These are phyloP conservation scores for Acrodontium crateriforme DNA, from an alignment of 2,329 filamentous ascomycete species.

Conservation along the genomic window DNA sequence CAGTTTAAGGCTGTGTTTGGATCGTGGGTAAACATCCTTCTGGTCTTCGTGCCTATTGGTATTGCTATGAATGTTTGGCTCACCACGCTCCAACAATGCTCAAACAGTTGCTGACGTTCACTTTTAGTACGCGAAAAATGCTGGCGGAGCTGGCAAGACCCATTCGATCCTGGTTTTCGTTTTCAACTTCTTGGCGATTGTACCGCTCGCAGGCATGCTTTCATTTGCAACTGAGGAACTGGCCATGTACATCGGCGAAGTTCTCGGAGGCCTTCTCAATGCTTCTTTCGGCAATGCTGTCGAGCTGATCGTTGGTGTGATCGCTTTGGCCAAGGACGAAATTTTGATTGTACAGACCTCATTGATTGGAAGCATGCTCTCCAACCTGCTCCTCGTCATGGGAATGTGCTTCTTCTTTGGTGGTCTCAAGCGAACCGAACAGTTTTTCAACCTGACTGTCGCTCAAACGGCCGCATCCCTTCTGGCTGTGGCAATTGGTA, in stretches of 20 bases:
- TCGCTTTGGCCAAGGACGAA: constrained; percentile 61
- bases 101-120: too few relatives aligned
- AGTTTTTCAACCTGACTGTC: constrained; percentile 84
- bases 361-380: constrained; percentile 79
- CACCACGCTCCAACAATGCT: too few relatives aligned
- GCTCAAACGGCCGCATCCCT: constrained; percentile 79
- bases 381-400: constrained; percentile 76
- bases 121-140: too few relatives aligned
- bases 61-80: constrained; percentile 51
- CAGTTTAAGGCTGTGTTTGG: constrained; percentile 64
- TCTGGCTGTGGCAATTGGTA: constrained; percentile 63
- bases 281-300: constrained; percentile 64
- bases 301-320: constrained; percentile 51
- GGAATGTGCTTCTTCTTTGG: constrained; percentile 90
- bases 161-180: constrained; percentile 47
- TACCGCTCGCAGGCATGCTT: constrained; percentile 75
- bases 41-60: constrained; percentile 65
- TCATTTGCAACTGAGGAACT: constrained; percentile 86
- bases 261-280: constrained; percentile 75
- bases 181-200: constrained; percentile 87
- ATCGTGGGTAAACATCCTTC: constrained; percentile 75
- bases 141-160: neutral
- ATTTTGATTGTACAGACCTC: constrained; percentile 85
- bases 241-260: constrained; percentile 63
- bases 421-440: constrained; percentile 62